Evolutionary conservation across 805 yeast genomes (phyloP).

Genomic region (Candida oleophila): DNA sequence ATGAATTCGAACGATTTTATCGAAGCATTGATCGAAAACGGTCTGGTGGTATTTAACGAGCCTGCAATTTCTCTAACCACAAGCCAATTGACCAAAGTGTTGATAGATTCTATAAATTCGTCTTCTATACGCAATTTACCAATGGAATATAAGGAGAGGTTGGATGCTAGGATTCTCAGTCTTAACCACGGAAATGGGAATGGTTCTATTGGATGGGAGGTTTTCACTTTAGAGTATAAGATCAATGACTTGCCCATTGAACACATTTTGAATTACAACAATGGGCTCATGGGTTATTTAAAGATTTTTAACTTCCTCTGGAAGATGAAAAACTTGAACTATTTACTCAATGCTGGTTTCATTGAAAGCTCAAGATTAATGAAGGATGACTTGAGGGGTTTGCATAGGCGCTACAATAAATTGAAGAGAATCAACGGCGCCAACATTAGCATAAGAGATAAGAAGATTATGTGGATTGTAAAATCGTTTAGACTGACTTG

Average conservation of each 20-base stretch:
- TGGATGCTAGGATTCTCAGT: conserved; percentile 84
- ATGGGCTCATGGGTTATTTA: conserved; percentile 54
- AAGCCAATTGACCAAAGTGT: conserved; percentile 60
- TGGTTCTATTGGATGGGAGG: conserved; percentile 86
- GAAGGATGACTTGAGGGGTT: conserved; percentile 22
- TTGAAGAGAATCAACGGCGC: conserved; percentile 23
- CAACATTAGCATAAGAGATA: conserved; percentile 26
- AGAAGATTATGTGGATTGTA: conserved; percentile 29
- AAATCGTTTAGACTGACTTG: conserved; percentile 33
- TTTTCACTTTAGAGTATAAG: conserved; percentile 80
- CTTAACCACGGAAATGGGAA: conserved; percentile 47
- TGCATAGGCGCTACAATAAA: conserved; percentile 12
- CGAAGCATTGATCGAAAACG: conserved; percentile 58
- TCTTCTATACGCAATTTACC: conserved; percentile 48
- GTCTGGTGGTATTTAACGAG: conserved; percentile 51
- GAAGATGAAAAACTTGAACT: conserved; percentile 66
- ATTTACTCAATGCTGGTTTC: conserved; percentile 41
- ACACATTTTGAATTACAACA: conserved; percentile 25
- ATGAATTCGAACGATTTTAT: conserved; percentile 82
- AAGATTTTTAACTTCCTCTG: conserved; percentile 84
- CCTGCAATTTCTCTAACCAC: conserved; percentile 66
- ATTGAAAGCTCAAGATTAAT: conserved; percentile 25
- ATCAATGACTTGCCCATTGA: conserved; percentile 55
- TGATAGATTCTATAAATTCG: conserved; percentile 60
- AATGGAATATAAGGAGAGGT: conserved; percentile 43